These are phyloP conservation scores for Magnusiomyces ingens DNA, from an alignment of 1,139 yeast genomes.

Conservation along the genomic window DNA sequence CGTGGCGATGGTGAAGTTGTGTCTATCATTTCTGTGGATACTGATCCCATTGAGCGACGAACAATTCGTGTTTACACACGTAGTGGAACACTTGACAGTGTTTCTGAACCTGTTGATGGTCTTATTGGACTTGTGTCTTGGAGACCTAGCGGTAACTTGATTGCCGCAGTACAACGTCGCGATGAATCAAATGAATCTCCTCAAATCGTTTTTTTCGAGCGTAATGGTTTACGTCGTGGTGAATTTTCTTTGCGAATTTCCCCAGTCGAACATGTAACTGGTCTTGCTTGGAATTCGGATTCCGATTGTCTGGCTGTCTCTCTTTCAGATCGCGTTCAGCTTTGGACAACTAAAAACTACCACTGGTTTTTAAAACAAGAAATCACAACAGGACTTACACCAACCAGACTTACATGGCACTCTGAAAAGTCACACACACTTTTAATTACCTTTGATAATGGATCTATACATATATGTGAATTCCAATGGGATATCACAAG, in stretches of 20 bases:
- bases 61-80: slow-evolving; percentile 78
- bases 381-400: slow-evolving; percentile 36
- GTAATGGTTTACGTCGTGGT: slow-evolving; percentile 89
- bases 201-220: slow-evolving; percentile 70
- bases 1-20: slow-evolving; percentile 91
- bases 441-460: slow-evolving; percentile 38
- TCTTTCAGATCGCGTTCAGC: slow-evolving; percentile 53
- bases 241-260: slow-evolving; percentile 69
- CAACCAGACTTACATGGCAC: slow-evolving; percentile 66
- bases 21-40: slow-evolving; percentile 59
- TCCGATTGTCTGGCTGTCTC: slow-evolving; percentile 74
- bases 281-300: slow-evolving; percentile 73
- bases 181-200: slow-evolving; percentile 17
- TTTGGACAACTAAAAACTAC: slow-evolving; percentile 90
- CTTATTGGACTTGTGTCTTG: slow-evolving; percentile 69
- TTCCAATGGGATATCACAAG: slow-evolving; percentile 56
- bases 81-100: slow-evolving; percentile 68
- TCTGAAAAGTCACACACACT: slow-evolving; percentile 80
- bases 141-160: slow-evolving; percentile 86
- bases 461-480: slow-evolving; percentile 53
- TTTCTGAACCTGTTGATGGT: slow-evolving; percentile 85
- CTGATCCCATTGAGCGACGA: slow-evolving; percentile 48
- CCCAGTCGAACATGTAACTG: slow-evolving; percentile 40
- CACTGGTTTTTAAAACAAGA: slow-evolving; percentile 94
- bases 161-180: slow-evolving; percentile 75